A percentile compares a stretch with the other conserved stretches of the same genome.
Conservation (phyloP, 148 eudicot genomes). For the Rheum nobile region DNA sequence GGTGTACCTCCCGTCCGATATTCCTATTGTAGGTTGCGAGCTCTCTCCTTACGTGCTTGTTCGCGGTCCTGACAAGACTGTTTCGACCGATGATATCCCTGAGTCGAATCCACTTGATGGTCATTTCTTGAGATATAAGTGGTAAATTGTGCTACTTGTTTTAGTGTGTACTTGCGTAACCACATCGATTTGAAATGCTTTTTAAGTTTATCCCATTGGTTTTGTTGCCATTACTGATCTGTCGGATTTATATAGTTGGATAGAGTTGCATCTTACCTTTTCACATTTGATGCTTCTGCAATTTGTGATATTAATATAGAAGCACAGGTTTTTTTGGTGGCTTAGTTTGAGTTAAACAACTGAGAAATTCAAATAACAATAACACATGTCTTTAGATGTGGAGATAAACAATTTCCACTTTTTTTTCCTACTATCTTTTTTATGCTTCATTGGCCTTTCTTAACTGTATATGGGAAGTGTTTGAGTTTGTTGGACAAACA, state of each 20-base stretch:
- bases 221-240: neutral
- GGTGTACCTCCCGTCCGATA: slow-evolving; percentile 95
- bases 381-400: neutral
- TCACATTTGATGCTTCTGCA: neutral
- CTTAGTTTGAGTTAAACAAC: neutral
- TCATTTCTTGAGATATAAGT: slow-evolving; percentile 77
- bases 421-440: neutral
- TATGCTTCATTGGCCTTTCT: neutral
- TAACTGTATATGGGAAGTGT: neutral
- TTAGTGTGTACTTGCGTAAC: neutral
- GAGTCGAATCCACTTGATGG: slow-evolving; percentile 73
- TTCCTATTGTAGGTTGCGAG: slow-evolving; percentile 96
- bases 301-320: neutral
- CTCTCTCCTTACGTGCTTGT: slow-evolving; percentile 78
- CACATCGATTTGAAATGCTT: neutral
- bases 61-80: slow-evolving; percentile 52
- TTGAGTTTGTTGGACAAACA: neutral
- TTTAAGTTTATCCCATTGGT: neutral
- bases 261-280: neutral
- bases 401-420: neutral
- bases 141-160: slow-evolving; percentile 25
- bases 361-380: neutral
- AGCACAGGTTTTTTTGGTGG: neutral
- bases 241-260: neutral
- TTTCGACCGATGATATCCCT: slow-evolving; percentile 59